Conservation (phyloP, 768 basidiomycete species). For the Boletus insuetus region DNA sequence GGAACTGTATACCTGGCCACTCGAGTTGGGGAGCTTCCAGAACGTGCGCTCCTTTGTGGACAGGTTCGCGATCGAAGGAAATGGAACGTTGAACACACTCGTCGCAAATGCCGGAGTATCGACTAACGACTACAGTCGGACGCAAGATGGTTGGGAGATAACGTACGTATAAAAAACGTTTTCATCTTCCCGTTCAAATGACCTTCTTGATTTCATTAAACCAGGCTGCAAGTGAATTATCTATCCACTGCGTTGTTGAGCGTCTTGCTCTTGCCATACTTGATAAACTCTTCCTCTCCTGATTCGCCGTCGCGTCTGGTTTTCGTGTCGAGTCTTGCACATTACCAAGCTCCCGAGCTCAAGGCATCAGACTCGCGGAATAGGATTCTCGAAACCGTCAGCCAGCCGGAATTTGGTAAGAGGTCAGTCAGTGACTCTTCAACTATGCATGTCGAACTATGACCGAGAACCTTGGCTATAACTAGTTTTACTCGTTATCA, state of each 20-base stretch:
- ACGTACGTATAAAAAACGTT: conserved; percentile 37
- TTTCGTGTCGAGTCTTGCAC: conserved; percentile 32
- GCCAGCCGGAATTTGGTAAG: conserved; percentile 21
- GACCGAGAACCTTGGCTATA: background rate
- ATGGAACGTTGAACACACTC: conserved; percentile 26
- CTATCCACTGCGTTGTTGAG: conserved; percentile 33
- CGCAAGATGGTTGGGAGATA: conserved; percentile 48
- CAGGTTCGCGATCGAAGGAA: conserved; percentile 24
- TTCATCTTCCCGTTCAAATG: background rate
- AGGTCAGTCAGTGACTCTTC: conserved; percentile 17
- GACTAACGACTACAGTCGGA: conserved; percentile 20
- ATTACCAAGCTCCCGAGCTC: conserved; percentile 13
- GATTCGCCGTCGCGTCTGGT: conserved; percentile 27
- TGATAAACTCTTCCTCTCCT: conserved; percentile 23
- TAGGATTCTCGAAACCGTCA: conserved; percentile 26
- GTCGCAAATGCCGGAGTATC: conserved; percentile 32
- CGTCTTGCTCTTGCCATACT: conserved; percentile 34
- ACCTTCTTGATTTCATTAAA: background rate
- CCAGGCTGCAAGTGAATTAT: conserved; percentile 36
- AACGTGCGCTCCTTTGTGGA: conserved; percentile 32
- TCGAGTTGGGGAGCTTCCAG: conserved; percentile 35
- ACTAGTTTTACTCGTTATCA: conserved; percentile 19
- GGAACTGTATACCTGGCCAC: conserved; percentile 29
- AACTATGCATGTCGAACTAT: background rate
- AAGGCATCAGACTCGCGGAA: conserved; percentile 2